phyloP scores from a whole-genome alignment of 495 filamentous ascomycete species.

The Hypoxylon rickii region DNA sequence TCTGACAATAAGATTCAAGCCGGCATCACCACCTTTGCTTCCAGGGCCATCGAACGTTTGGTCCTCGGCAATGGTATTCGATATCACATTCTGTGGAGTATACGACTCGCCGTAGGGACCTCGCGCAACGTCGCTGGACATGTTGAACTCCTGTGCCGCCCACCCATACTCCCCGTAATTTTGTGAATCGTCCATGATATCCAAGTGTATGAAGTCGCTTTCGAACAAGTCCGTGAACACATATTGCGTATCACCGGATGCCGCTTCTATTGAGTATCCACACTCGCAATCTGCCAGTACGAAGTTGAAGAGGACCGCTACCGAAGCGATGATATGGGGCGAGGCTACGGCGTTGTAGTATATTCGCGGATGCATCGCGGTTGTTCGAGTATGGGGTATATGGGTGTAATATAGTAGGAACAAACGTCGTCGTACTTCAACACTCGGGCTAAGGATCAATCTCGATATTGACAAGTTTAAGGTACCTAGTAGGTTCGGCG shows the following conservation, averaged over 20 bases:
- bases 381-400: background rate
- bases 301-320: slow-evolving; percentile 19
- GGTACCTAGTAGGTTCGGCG: too few relatives aligned
- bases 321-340: slow-evolving; percentile 14
- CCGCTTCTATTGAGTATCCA: slow-evolving; percentile 58
- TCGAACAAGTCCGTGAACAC: slow-evolving; percentile 72
- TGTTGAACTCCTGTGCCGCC: slow-evolving; percentile 66
- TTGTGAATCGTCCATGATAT: slow-evolving; percentile 51
- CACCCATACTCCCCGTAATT: slow-evolving; percentile 46
- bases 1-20: slow-evolving; percentile 64
- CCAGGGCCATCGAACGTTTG: slow-evolving; percentile 45
- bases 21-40: slow-evolving; percentile 54
- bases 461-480: background rate
- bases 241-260: slow-evolving; percentile 43
- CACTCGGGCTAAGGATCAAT: slow-evolving; percentile 2
- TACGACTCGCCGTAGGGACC: slow-evolving; percentile 71
- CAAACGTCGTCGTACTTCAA: slow-evolving; percentile 1
- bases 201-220: slow-evolving; percentile 66
- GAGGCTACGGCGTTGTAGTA: slow-evolving; percentile 20
- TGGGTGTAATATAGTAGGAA: background rate
- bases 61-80: slow-evolving; percentile 51
- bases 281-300: slow-evolving; percentile 67
- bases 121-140: slow-evolving; percentile 53
- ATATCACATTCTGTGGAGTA: slow-evolving; percentile 55
- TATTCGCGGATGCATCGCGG: background rate